Base-by-base conservation (phyloP, 192 early-diverging fungal species). In the Linnemannia hyalina region DNA sequence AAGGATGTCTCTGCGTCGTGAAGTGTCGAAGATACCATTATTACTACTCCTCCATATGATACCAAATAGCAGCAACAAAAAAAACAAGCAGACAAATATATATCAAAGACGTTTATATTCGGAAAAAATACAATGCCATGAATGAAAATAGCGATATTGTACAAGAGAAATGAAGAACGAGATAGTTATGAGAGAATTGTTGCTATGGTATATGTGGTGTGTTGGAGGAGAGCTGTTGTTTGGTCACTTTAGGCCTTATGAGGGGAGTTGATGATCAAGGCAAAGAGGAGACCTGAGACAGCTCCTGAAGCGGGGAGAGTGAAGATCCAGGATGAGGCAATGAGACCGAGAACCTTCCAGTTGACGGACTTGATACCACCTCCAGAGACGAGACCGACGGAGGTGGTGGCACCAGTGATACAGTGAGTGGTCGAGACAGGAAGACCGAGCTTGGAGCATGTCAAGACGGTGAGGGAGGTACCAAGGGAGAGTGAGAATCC, bases 401-500 rank as follows among this genome's bases (percentile, higher is more conserved):
- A 91, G 6, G 93, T 88, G 10, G 95, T 95, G 35, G 96, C 93
- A 60, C 96, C 96, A 57, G 94, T 95, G 52, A 97, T 95, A 88
- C 96, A 97, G 82, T 96, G 96, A 0, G 96, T 97, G 2, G 96
- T 97, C 23, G 95, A 96, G 23, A 97, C 94, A 29, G 96, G 96
- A 13, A 97, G 88, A 69, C 93, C 94, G 54, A 97, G 84, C 88
- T 95, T 95, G 47, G 95, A 95, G 65, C 95, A 95, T 7, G 96
- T 95, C 49, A 97, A 89, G 23, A 97, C 96, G 6, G 96, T 95
- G 26, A 97, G 90, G 46, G 93, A 91, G 40, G 96, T 93, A 46
- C 95, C 95, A 49, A 97, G 89, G 81, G 97, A 96, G 76, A 94
- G 94, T 47, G 92, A 84, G 89, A 97, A 97, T 6, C 96, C 96